Conservation (phyloP, 2,329 filamentous ascomycete species). For the Colletotrichum sp. region DNA sequence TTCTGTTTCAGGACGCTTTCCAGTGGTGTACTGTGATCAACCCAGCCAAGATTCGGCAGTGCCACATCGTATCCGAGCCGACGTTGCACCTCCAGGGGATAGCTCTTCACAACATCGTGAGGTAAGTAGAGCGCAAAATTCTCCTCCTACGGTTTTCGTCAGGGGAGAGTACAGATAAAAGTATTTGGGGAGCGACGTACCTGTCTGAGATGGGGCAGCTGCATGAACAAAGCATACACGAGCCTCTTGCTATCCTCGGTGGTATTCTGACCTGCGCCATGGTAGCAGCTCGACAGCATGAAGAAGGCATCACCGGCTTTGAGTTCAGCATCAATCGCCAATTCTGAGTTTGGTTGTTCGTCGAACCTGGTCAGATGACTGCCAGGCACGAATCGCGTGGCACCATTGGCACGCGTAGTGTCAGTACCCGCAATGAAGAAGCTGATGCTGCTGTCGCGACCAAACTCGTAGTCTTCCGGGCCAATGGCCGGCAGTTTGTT, state of each 20-base stretch:
- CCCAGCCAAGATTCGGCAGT: not conserved
- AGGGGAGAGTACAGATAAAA: not conserved
- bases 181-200: not conserved
- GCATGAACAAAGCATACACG: not conserved
- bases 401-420: constrained; percentile 24
- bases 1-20: not conserved
- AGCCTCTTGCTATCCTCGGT: not conserved
- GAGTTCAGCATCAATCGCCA: not conserved
- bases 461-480: not conserved
- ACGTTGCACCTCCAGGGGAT: not conserved
- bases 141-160: not conserved
- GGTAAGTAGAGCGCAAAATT: not conserved
- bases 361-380: not conserved
- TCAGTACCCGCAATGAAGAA: constrained; percentile 22
- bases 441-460: not conserved
- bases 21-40: not conserved
- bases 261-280: not conserved
- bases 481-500: not conserved
- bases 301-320: not conserved
- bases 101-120: not conserved
- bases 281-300: not conserved
- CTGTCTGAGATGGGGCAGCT: not conserved
- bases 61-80: not conserved
- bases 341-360: not conserved
- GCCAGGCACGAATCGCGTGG: constrained; percentile 21